Base-by-base conservation (phyloP, 345 rosid genomes). In the Populus alba region DNA sequence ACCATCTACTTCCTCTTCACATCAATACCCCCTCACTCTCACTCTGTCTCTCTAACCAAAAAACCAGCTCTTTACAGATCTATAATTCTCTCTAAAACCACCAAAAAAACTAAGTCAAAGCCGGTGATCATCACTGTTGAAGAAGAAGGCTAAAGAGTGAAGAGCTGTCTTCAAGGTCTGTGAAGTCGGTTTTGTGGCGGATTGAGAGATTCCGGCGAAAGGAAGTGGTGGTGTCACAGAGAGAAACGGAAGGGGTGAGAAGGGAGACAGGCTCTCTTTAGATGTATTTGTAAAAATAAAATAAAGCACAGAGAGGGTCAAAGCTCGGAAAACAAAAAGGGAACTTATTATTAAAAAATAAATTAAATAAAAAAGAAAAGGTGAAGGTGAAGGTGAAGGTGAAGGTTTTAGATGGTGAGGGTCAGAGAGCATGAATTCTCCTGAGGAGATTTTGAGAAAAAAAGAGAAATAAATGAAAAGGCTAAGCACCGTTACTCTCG, bases 231-330 rank as follows among this genome's bases (percentile, higher is more conserved):
- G 8, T 5, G 70, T 13, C 35, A 18, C 13, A 16, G 8, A 51
- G 49, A 49, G n/a, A 51, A 65, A 25, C 20, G 17, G 29, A 4
- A 18, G 5, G 37, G 51, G 74, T 78, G 81, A 68, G 82, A 81
- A 1, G 37, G 39, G 79, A 80, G 81, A 63, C 82, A 79, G 31
- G 65, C 63, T 10, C 29, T 23, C 65, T 23, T 9, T 13, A 11
- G 29, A n/a, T 59, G 16, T 59, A n/a, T 23, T 82, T 25, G 70
- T 74, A 71, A 72, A 53, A 31, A 66, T 11, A 59, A 73, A 75
- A 68, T 71, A 37, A 79, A 82, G 77, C 47, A 76, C 76, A 75
- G 79, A 57, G 45, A 41, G 76, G 51, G 90, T 87, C 88, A 83
- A 87, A 85, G 84, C 73, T 15, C 65, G 73, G 72, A 73, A 75